A percentile compares a stretch with the other conserved stretches of the same genome.
phyloP scores from a whole-genome alignment of 306 rosid genomes.

The Argentina anserina region DNA sequence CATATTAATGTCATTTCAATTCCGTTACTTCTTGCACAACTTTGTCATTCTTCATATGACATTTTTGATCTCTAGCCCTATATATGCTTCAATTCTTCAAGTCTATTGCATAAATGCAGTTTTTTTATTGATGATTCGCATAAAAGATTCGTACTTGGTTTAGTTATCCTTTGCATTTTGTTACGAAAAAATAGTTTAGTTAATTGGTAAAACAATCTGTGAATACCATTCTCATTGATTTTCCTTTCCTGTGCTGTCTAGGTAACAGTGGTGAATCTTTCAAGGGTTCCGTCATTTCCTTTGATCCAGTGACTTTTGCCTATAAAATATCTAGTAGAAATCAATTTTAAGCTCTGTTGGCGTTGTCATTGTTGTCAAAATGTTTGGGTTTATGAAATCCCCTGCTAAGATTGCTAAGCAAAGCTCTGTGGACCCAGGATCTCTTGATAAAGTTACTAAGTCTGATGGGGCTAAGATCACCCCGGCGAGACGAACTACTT shows the following conservation, averaged over 20 bases:
- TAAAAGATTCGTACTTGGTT: background rate
- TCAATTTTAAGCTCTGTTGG: background rate
- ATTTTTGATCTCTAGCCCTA: background rate
- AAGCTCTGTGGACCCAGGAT: constrained; percentile 38
- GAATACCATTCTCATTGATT: background rate
- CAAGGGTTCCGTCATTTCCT: background rate
- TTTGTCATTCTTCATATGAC: background rate
- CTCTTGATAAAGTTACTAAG: constrained; percentile 27
- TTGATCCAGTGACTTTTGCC: constrained; percentile 2
- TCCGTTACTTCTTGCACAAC: background rate
- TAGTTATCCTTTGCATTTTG: background rate
- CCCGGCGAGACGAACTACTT: constrained; percentile 55
- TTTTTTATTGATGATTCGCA: background rate
- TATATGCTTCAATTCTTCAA: background rate
- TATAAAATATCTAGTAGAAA: background rate
- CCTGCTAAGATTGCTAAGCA: constrained; percentile 41
- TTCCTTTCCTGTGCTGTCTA: background rate
- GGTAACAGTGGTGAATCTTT: background rate
- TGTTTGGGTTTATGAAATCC: constrained; percentile 68
- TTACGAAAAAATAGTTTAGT: background rate
- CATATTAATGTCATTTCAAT: background rate
- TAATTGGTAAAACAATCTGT: background rate
- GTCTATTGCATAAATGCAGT: background rate
- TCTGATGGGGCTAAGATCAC: constrained; percentile 24
- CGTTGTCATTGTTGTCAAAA: constrained; percentile 18